Evolutionary conservation across 2,329 filamentous ascomycete species (phyloP), one percentile per base, ranked within the genome.

Genomic region (Bisporella sp.): DNA sequence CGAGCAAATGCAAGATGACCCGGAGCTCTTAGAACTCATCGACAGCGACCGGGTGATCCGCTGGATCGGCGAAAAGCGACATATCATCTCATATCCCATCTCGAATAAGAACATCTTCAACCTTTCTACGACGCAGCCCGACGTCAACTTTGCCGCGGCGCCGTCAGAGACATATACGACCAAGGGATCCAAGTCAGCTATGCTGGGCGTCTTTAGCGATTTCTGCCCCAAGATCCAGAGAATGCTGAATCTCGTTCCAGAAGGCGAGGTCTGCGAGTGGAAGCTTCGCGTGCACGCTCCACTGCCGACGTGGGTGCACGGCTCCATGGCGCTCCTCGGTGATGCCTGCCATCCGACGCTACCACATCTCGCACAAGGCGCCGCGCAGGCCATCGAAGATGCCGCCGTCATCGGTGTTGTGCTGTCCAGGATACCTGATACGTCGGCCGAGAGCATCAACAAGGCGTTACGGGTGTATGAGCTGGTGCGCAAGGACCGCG

Each of bases 21-120:
- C 84, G 0, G 84, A 87, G 56, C 72, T 45, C 6, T 70, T 84
- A 50, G 74, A 69, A 29, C 75, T 90, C 6, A 72, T 90, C 28
- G 79, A 87, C 58, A 73, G 76, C 44, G 78, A 88, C 59, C 73
- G 76, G 46, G 85, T 85, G 5, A 83, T 82, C 39, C 78, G 87
- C 46, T 91, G 86, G 87, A 85, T 91, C 47, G 87, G 87, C 32
- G 81, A 82, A 62, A 79, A 79, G 58, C 76, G 85, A 1, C 87
- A 91, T 66, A 85, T 89, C 65, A 87, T 91, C 59, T 85, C 85
- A 0, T 92, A 91, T 64, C 82, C 86, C 0, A 82, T 92, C 41
- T 75, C 79, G 54, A 78, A 75, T 62, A 81, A 87, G 60, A 74
- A 73, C 35, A 76, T 84, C 59, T 85, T 84, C 69, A 85, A 85